Percentiles rank a stretch among this genome's conserved stretches.
These are phyloP conservation scores for Melanopsichium pennsylvanicum DNA, from an alignment of 1,284 basidiomycete genomes.

Conservation along the genomic window DNA sequence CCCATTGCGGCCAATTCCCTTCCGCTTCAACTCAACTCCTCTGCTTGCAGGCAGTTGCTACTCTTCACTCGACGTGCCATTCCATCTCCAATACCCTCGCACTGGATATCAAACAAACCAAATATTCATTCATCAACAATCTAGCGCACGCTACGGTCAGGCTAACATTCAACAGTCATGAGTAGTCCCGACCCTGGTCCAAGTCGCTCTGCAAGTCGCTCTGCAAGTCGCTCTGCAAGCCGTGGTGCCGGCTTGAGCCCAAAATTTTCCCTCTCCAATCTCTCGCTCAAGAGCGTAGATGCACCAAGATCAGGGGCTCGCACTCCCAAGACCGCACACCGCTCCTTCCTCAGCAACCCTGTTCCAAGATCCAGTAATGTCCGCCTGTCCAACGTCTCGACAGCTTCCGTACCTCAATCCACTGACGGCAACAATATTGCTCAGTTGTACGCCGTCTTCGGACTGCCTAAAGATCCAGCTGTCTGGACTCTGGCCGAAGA, in stretches of 20 bases:
- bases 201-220: constrained; percentile 24
- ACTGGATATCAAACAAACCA: too few species aligned
- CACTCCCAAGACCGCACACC: constrained; percentile 19
- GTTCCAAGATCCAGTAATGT: constrained; percentile 5
- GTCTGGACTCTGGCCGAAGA: constrained; percentile 90
- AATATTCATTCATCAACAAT: too few species aligned
- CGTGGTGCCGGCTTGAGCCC: constrained; percentile 12
- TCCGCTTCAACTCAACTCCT: too few species aligned
- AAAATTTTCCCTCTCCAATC: constrained; percentile 45
- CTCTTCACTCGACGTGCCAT: too few species aligned
- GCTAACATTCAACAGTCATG: too few species aligned
- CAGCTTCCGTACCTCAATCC: constrained; percentile 10
- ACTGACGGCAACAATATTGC: constrained; percentile 66
- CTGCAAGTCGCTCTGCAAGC: constrained; percentile 22
- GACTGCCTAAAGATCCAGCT: constrained; percentile 68
- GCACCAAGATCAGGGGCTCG: constrained; percentile 12
- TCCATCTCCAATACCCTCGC: too few species aligned
- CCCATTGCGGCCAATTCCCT: too few species aligned
- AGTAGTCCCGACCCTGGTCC: constrained; percentile 14
- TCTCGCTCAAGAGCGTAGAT: constrained; percentile 33
- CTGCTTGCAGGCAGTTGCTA: too few species aligned
- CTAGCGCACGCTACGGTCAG: too few species aligned
- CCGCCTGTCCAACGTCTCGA: constrained; percentile 24
- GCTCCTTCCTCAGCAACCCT: constrained; percentile 22
- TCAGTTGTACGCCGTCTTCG: constrained; percentile 69